Evolutionary conservation across 768 basidiomycete species (phyloP).

Genomic region (Pholiota conissans): DNA sequence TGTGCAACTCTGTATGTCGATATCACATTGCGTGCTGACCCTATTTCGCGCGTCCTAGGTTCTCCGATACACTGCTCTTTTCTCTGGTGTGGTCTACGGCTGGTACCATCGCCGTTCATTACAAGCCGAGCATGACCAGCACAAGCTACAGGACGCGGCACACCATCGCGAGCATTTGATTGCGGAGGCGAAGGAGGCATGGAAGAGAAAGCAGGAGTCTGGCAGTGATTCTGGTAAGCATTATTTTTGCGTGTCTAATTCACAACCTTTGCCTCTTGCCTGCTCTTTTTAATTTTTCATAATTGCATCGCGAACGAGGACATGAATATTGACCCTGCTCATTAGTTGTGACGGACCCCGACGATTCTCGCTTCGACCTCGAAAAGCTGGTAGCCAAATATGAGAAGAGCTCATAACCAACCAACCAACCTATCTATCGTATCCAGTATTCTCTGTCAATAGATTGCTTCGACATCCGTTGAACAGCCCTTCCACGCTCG

Average conservation of each 20-base stretch:
- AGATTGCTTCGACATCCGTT: conserved; percentile 18
- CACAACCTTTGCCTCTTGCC: neutral
- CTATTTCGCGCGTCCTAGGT: conserved; percentile 52
- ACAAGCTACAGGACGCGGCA: conserved; percentile 71
- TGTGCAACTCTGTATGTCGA: conserved; percentile 35
- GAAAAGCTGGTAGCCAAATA: conserved; percentile 83
- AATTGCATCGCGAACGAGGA: neutral
- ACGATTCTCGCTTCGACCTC: conserved; percentile 93
- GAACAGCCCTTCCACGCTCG: neutral
- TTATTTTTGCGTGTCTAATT: conserved; percentile 15
- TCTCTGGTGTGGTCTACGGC: conserved; percentile 87
- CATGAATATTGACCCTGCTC: conserved; percentile 12
- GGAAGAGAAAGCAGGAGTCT: conserved; percentile 73
- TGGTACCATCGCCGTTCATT: conserved; percentile 90
- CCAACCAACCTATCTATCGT: conserved; percentile 27
- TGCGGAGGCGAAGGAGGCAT: conserved; percentile 86
- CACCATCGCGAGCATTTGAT: conserved; percentile 78
- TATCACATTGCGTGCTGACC: conserved; percentile 3
- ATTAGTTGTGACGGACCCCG: conserved; percentile 89
- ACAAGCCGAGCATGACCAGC: conserved; percentile 76
- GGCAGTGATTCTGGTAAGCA: conserved; percentile 56
- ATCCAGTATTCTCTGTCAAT: conserved; percentile 20
- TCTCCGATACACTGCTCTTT: conserved; percentile 89
- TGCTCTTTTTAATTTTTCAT: neutral
- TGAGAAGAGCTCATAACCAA: conserved; percentile 65